phyloP scores from a whole-genome alignment of 2,329 filamentous ascomycete genomes.

The Periconia sp. region DNA sequence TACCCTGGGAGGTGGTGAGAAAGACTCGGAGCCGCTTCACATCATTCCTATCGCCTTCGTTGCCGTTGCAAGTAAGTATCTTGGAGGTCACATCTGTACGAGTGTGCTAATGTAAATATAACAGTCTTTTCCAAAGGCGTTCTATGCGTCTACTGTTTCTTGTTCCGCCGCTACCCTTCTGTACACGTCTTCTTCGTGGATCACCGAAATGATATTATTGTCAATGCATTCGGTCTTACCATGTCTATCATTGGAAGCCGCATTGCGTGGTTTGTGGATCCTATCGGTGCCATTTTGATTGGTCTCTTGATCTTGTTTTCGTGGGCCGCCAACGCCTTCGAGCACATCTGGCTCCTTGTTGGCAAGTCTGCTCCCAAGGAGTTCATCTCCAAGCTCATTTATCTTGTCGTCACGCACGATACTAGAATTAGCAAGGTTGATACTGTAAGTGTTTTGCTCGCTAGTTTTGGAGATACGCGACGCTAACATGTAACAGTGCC shows the following conservation, averaged over 20 bases:
- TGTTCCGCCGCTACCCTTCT: conserved; percentile 56
- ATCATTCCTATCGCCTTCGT: conserved; percentile 60
- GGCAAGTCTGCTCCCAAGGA: conserved; percentile 62
- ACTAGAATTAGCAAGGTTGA: conserved; percentile 59
- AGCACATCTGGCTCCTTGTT: conserved; percentile 64
- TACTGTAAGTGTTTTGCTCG: conserved; percentile 42
- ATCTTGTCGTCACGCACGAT: conserved; percentile 59
- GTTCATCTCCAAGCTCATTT: conserved; percentile 59
- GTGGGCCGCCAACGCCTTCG: conserved; percentile 62
- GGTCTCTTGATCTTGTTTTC: conserved; percentile 63
- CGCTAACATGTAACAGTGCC: conserved; percentile 42
- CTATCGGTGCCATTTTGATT: conserved; percentile 62
- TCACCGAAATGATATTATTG: conserved; percentile 59
- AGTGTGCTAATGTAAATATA: conserved; percentile 7
- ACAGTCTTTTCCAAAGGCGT: conserved; percentile 55
- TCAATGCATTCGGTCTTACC: conserved; percentile 58
- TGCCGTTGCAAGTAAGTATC: conserved; percentile 53
- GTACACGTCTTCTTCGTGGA: conserved; percentile 61
- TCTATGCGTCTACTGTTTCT: conserved; percentile 58
- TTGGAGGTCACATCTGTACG: neutral
- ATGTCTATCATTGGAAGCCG: conserved; percentile 59
- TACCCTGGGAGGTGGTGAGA: conserved; percentile 49
- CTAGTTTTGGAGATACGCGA: neutral
- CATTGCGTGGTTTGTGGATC: conserved; percentile 62
- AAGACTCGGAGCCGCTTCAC: conserved; percentile 50